phyloP scores from a whole-genome alignment of 2,329 filamentous ascomycete species.

The Paraphaeosphaeria minitans region DNA sequence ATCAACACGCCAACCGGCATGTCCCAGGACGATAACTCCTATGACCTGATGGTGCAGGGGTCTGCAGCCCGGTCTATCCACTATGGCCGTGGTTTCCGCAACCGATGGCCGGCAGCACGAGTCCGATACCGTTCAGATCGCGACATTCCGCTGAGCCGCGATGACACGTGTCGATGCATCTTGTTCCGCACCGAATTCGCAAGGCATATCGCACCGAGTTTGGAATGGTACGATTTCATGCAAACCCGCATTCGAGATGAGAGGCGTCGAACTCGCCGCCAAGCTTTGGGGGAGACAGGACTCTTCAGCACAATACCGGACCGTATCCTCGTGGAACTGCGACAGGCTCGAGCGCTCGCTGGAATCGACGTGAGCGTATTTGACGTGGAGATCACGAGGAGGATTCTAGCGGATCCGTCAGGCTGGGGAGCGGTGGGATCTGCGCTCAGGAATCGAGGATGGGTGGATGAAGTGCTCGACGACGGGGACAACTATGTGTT shows the following conservation, averaged over 20 bases:
- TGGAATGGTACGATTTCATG: background rate
- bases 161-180: slow-evolving; percentile 1
- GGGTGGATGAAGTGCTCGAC: slow-evolving; percentile 2
- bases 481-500: background rate
- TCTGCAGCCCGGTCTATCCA: background rate
- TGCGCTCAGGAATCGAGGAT: slow-evolving; percentile 4
- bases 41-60: background rate
- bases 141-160: slow-evolving; percentile 1
- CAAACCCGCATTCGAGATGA: background rate
- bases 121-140: background rate
- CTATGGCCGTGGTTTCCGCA: background rate
- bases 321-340: slow-evolving; percentile 11
- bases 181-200: background rate
- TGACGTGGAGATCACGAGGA: slow-evolving; percentile 16
- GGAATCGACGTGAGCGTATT: slow-evolving; percentile 10
- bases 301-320: slow-evolving; percentile 3
- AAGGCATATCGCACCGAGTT: background rate
- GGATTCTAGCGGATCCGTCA: slow-evolving; percentile 8
- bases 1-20: background rate
- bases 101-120: background rate
- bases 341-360: slow-evolving; percentile 17
- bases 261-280: background rate
- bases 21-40: background rate
- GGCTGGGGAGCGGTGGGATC: slow-evolving; percentile 17
- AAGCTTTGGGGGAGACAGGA: background rate